Percentiles rank a stretch among this genome's conserved stretches.
Evolutionary conservation across 2,329 filamentous ascomycete species (phyloP).

Genomic region (Aspergillus luchuensis): DNA sequence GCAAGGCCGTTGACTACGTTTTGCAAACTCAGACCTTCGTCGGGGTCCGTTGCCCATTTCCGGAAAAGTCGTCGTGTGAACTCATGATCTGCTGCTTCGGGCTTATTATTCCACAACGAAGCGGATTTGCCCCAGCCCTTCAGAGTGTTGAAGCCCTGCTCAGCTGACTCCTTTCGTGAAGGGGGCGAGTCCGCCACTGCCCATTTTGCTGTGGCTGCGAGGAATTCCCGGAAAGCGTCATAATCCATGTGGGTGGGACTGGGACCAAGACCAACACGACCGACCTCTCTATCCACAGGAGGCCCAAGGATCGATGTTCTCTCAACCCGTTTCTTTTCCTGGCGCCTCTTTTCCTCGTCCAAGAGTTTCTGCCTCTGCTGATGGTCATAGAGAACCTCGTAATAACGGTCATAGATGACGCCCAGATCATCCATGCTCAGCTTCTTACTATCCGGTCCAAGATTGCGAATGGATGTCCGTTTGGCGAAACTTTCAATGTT

Average conservation of each 20-base stretch:
- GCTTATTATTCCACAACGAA: slow-evolving; percentile 59
- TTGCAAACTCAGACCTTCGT: slow-evolving; percentile 78
- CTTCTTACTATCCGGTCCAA: slow-evolving; percentile 93
- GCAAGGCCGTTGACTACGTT: slow-evolving; percentile 91
- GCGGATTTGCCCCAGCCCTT: slow-evolving; percentile 52
- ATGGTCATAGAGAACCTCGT: slow-evolving; percentile 85
- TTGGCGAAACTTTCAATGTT: slow-evolving; percentile 98
- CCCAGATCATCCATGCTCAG: slow-evolving; percentile 83
- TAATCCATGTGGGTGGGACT: slow-evolving; percentile 97
- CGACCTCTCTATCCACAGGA: slow-evolving; percentile 69
- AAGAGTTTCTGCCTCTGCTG: slow-evolving; percentile 79
- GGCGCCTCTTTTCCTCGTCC: slow-evolving; percentile 69
- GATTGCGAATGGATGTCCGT: slow-evolving; percentile 90
- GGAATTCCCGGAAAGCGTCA: slow-evolving; percentile 89
- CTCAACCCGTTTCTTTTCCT: slow-evolving; percentile 61
- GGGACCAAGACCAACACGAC: slow-evolving; percentile 81
- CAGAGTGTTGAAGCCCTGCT: slow-evolving; percentile 58
- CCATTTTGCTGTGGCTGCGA: slow-evolving; percentile 89
- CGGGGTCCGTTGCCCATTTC: slow-evolving; percentile 81
- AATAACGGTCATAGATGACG: slow-evolving; percentile 91
- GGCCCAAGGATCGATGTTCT: slow-evolving; percentile 46
- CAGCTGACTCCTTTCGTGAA: slow-evolving; percentile 52
- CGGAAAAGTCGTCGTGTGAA: slow-evolving; percentile 86
- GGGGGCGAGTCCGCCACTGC: slow-evolving; percentile 83
- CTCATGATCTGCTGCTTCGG: slow-evolving; percentile 85